These are phyloP conservation scores for Magnolia officinalis DNA, from an alignment of 164 flowering plant genomes.

Conservation along the genomic window DNA sequence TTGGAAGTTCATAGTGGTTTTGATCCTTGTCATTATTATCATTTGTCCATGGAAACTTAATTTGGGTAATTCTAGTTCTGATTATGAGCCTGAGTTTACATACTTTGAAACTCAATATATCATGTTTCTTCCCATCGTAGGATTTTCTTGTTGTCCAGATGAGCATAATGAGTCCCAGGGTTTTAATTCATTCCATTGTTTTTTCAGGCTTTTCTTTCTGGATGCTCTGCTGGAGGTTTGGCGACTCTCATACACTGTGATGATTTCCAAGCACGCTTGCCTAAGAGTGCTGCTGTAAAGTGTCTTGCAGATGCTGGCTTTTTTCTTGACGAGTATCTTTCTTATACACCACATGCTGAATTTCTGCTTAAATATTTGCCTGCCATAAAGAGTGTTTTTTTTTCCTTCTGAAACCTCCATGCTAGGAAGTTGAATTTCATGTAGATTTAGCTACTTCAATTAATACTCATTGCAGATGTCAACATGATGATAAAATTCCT, in stretches of 20 bases:
- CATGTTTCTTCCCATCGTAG: background rate
- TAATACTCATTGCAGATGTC: background rate
- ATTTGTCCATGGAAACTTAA: too few relatives aligned
- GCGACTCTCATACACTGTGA: slow-evolving; percentile 95
- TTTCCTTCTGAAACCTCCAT: background rate
- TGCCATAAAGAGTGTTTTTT: background rate
- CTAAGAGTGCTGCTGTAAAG: slow-evolving; percentile 67
- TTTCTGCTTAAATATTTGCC: background rate
- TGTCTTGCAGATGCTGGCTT: slow-evolving; percentile 93
- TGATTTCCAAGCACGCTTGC: slow-evolving; percentile 53
- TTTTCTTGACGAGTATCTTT: slow-evolving; percentile 84
- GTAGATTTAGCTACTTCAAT: background rate
- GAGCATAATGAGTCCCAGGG: background rate
- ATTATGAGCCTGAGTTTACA: background rate
- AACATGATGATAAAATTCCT: background rate
- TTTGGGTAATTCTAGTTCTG: too few relatives aligned
- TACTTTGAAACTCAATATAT: background rate
- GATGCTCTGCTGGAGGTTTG: slow-evolving; percentile 98
- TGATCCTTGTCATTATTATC: too few relatives aligned
- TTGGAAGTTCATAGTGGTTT: too few relatives aligned
- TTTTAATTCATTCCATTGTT: slow-evolving; percentile 11
- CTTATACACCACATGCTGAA: background rate
- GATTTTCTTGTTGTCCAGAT: background rate
- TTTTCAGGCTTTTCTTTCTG: slow-evolving; percentile 86
- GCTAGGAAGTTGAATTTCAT: background rate